These are phyloP conservation scores for Colletotrichum eremochloae DNA, from an alignment of 2,329 filamentous ascomycete species.

Conservation along the genomic window DNA sequence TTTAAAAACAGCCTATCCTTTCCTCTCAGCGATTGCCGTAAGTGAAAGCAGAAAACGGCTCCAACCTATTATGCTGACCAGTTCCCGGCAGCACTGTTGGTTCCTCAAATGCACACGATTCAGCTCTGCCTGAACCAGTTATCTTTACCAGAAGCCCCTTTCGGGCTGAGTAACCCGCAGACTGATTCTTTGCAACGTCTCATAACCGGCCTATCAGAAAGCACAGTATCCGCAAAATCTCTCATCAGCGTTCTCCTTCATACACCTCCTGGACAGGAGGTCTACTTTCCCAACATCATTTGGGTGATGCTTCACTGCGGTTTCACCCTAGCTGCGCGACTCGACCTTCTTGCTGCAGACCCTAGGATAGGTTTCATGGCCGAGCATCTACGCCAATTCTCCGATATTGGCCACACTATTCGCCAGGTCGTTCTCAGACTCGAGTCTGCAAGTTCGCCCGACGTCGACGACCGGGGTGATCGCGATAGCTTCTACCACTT, in stretches of 20 bases:
- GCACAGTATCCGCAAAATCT: conserved; percentile 49
- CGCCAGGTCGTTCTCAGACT: conserved; percentile 49
- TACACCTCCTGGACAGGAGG: conserved; percentile 48
- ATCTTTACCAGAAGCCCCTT: conserved; percentile 46
- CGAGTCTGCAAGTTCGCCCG: conserved; percentile 43
- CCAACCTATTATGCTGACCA: background rate
- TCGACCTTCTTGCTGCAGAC: conserved; percentile 50
- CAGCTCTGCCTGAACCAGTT: conserved; percentile 51
- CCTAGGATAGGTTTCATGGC: conserved; percentile 45
- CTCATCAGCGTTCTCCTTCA: conserved; percentile 48
- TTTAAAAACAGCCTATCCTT: conserved; percentile 48
- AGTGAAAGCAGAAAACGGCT: conserved; percentile 10
- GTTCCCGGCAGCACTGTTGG: conserved; percentile 44
- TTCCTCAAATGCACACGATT: conserved; percentile 47
- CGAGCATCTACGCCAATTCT: conserved; percentile 48
- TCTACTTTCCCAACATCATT: conserved; percentile 48
- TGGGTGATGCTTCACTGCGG: conserved; percentile 52
- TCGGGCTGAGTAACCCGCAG: conserved; percentile 47
- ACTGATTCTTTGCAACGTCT: conserved; percentile 41
- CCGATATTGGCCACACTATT: conserved; percentile 48
- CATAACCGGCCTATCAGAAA: conserved; percentile 49
- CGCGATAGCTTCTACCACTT: conserved; percentile 47
- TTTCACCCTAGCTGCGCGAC: conserved; percentile 47
- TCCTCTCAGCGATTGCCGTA: conserved; percentile 50
- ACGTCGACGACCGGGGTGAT: conserved; percentile 38